Base-by-base conservation (phyloP, 495 filamentous ascomycete genomes). In the Hypoxylon lienhwacheense region DNA sequence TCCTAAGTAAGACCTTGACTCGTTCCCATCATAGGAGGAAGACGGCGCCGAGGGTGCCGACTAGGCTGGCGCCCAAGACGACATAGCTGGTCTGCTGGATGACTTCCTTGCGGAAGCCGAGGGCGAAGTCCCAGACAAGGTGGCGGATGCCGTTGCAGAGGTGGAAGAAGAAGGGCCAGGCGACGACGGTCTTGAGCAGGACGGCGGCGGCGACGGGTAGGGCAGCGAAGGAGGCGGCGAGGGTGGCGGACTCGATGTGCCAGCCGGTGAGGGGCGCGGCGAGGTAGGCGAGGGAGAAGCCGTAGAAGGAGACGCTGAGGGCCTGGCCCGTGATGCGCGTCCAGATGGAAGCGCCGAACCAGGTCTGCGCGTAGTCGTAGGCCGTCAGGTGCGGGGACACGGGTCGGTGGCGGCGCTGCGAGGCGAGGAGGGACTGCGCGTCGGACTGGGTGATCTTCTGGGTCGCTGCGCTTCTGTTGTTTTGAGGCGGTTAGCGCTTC, bases 361-460 rank as follows among this genome's bases (percentile, higher is more conserved):
- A 96, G 46, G 91, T 91, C 66, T 97, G 86, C 73, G 89, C 86
- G 54, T 87, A 86, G 59, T 82, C 78, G 82, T 97, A 99, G 81
- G 95, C 91, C 53, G 71, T 64, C 44, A 99, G 83, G 69, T 99
- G 92, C 33, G 93, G 93, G 28, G 90, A 77, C 53, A 95, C 80
- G 60, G 93, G 93, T 37, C 93, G 95, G 63, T 76, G 66, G 49
- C 85, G 84, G 60, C 93, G 93, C 73, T 99, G 93, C 56, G 82
- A 73, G 56, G 79, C 82, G 69, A 97, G 91, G 75, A 97, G 85
- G 57, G 82, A 64, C 68, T 79, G 70, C 45, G 75, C 81, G 59
- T 89, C 85, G 55, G 72, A 62, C 41, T 77, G 67, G 50, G 77
- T 77, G 49, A 86, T 63, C 55, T 80, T 78, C 46, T 84, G 68